Evolutionary conservation across 805 yeast species (phyloP), one percentile per base, ranked within the genome.

Genomic region (Metschnikowia drakensbergensis): DNA sequence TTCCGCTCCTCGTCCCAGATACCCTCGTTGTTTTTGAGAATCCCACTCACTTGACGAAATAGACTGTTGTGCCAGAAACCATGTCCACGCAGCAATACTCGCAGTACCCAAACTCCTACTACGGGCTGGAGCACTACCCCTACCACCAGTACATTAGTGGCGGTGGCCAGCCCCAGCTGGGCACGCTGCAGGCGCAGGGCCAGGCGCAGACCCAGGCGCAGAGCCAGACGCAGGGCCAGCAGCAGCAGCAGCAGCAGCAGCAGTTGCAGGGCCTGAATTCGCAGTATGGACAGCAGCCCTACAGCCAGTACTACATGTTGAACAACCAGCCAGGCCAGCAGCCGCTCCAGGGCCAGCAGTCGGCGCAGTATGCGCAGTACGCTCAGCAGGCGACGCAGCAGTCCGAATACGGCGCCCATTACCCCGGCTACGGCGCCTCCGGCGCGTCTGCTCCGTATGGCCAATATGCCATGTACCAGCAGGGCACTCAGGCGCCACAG

Each of bases 81-180:
- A 56, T 56, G 59, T 56, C 59, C 10, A 53, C 59, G n/a, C 58
- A 56, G 26, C 59, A 56, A 30, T 56, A 54, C 49, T 54, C 58
- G 22, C 59, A 54, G 39, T 53, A 38, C 45, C 58, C 59, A 33
- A 49, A 49, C 41, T 54, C 58, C 30, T 56, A 56, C 52, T 56
- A 56, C 52, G 59, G 59, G 34, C 59, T 51, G 58, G 59, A 56
- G 45, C 58, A 50, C 48, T 55, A 55, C 48, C 59, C 58, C n/a
- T 56, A 56, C 53, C 53, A 51, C 25, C 58, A 54, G 33, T 56
- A 52, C 47, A 56, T 56, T 57, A 54, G 53, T 40, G 53, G 51
- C 27, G 45, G 45, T 6, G 49, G 40, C 7, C 58, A 55, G 45
- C 51, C 57, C 8, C 58, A 53, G 31, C 46, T 44, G 32, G 55